These are phyloP conservation scores for Diaporthe vexans DNA, from an alignment of 2,329 filamentous ascomycete species.

Conservation along the genomic window DNA sequence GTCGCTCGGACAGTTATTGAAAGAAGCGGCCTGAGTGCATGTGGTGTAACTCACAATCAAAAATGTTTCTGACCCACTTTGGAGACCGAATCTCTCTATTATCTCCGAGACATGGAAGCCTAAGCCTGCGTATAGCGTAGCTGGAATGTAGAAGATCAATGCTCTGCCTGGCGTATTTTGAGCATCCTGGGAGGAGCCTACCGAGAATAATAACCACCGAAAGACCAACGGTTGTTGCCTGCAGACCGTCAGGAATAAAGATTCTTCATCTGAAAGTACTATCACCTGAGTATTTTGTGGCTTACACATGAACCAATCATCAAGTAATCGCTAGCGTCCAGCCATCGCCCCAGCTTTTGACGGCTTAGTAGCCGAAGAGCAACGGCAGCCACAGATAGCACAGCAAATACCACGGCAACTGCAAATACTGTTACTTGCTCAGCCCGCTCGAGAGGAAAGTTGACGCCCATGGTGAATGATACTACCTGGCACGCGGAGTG, in stretches of 20 bases:
- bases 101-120: conserved; percentile 31
- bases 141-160: not conserved
- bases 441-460: conserved; percentile 10
- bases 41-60: not conserved
- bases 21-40: too few relatives aligned
- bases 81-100: conserved; percentile 15
- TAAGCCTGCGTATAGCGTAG: conserved; percentile 23
- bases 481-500: not conserved
- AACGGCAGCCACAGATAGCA: conserved; percentile 1
- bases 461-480: conserved; percentile 21
- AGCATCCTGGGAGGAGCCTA: not conserved
- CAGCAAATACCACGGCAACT: conserved; percentile 10
- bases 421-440: conserved; percentile 15
- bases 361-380: conserved; percentile 24
- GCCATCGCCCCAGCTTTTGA: conserved; percentile 29
- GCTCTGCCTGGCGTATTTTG: too few relatives aligned
- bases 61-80: conserved; percentile 2
- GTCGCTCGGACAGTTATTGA: not conserved
- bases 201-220: conserved; percentile 3
- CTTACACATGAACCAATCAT: conserved; percentile 28
- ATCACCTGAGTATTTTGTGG: not conserved
- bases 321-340: conserved; percentile 32
- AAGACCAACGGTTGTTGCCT: conserved; percentile 15
- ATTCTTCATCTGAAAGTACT: not conserved
- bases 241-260: not conserved